Evolutionary conservation across 257 asterid genomes (phyloP), one percentile per base, ranked within the genome.

Genomic region (Fraxinus cuspidata): DNA sequence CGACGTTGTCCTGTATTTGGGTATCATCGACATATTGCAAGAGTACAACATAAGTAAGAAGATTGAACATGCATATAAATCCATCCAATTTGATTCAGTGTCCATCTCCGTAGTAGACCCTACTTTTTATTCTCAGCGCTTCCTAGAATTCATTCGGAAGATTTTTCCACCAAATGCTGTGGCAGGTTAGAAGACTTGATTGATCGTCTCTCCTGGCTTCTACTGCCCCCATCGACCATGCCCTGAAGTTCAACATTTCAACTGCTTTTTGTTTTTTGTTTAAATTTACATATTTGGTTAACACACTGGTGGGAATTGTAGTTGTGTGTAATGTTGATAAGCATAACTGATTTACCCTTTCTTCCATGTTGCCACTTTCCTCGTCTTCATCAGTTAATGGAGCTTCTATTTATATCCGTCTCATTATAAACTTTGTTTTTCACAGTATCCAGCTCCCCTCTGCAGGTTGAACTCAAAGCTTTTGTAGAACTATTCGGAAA

Each of bases 31-130:
- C 89, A 95, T 95, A 83, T 81, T 95, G 87, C 99, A 95, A 87
- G 98, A 95, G 79, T 95, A 95, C 90, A 89, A 95, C 83, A 82
- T 95, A 21, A 80, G 83, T 69, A 95, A 95, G 88, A 95, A 90
- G 96, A 77, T 93, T 1, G 98, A 95, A 37, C 99, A 90, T 27
- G 91, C 97, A 53, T 93, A 90, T 77, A 93, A 95, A 78, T 90
- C 98, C 37, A 38, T 93, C 77, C 97, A 93, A 73, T 95, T 93
- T 77, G 96, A 95, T 81, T 88, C 99, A 2, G 23, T 93, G 27
- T 90, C 92, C 56, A 95, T 95, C 63, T 95, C 99, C n/a, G 96
- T 97, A 0, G 99, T 93, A 10, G 97, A 93, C 53, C 98, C 99
- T 12, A 86, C 82, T 19, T 95, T 89, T 84, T 95, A 95, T 88